Evolutionary conservation across 352 stramenopile genomes (phyloP).

Genomic region (Globisporangium rhizosaccharum): DNA sequence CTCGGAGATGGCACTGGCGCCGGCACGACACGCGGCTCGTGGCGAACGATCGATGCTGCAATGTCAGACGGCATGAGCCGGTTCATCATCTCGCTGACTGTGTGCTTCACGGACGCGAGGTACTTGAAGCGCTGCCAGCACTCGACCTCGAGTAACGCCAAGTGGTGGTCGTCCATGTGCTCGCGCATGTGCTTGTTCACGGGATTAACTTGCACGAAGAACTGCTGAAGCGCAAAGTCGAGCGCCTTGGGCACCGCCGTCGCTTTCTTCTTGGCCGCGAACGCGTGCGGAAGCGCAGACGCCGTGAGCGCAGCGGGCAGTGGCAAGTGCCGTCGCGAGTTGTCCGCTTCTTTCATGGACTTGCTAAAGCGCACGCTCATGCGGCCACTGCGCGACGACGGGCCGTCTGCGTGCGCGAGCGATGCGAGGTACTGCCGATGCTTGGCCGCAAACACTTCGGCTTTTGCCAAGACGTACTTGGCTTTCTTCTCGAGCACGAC

Average conservation of each 20-base stretch:
- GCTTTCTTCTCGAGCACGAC: constrained; percentile 61
- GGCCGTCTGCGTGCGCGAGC: background rate
- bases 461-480: constrained; percentile 46
- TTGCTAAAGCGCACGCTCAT: background rate
- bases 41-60: too few relatives aligned
- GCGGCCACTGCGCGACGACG: constrained; percentile 1
- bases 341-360: constrained; percentile 1
- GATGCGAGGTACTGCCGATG: constrained; percentile 15
- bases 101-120: constrained; percentile 26
- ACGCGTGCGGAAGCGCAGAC: background rate
- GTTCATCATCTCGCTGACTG: constrained; percentile 27
- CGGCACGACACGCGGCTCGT: too few relatives aligned
- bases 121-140: constrained; percentile 48
- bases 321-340: constrained; percentile 3
- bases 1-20: background rate
- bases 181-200: constrained; percentile 45
- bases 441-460: constrained; percentile 30
- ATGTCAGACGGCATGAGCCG: constrained; percentile 18
- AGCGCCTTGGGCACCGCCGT: constrained; percentile 15
- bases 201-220: constrained; percentile 50
- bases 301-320: background rate
- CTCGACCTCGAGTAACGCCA: constrained; percentile 39
- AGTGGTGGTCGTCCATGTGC: constrained; percentile 30
- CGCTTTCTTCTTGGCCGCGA: constrained; percentile 14
- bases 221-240: constrained; percentile 30